Evolutionary conservation across 106 monocot species (phyloP).

Genomic region (Phalaenopsis equestris): DNA sequence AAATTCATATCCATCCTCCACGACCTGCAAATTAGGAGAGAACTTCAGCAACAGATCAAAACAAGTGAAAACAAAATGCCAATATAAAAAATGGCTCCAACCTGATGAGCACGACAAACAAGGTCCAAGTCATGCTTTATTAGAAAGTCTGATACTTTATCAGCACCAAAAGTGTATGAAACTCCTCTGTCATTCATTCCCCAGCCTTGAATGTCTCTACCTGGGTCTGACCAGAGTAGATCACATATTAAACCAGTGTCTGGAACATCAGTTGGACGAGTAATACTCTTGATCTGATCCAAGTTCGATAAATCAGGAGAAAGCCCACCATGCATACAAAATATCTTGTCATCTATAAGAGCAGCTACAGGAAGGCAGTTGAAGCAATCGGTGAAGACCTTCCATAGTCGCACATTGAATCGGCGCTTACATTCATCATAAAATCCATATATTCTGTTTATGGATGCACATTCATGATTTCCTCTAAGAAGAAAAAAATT

Average conservation of each 20-base stretch:
- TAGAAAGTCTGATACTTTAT: conserved; percentile 47
- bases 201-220: conserved; percentile 43
- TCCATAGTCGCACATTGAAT: conserved; percentile 51
- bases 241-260: conserved; percentile 49
- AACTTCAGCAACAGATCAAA: neutral
- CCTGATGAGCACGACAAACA: conserved; percentile 52
- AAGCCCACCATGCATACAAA: conserved; percentile 65
- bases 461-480: conserved; percentile 52
- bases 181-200: conserved; percentile 56
- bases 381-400: conserved; percentile 49
- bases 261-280: conserved; percentile 43
- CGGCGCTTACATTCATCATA: conserved; percentile 58
- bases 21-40: conserved; percentile 23
- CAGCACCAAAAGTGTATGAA: conserved; percentile 48
- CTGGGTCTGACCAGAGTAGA: conserved; percentile 54
- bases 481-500: conserved; percentile 50
- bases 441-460: conserved; percentile 51
- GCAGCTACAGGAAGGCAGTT: conserved; percentile 56
- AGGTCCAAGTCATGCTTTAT: conserved; percentile 45
- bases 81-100: neutral
- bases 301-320: conserved; percentile 39
- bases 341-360: conserved; percentile 46
- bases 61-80: neutral
- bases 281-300: conserved; percentile 37
- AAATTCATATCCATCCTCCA: conserved; percentile 57